Evolutionary conservation across 1,284 basidiomycete genomes (phyloP), one percentile per base, ranked within the genome.

Genomic region (Pseudozyma pruni): DNA sequence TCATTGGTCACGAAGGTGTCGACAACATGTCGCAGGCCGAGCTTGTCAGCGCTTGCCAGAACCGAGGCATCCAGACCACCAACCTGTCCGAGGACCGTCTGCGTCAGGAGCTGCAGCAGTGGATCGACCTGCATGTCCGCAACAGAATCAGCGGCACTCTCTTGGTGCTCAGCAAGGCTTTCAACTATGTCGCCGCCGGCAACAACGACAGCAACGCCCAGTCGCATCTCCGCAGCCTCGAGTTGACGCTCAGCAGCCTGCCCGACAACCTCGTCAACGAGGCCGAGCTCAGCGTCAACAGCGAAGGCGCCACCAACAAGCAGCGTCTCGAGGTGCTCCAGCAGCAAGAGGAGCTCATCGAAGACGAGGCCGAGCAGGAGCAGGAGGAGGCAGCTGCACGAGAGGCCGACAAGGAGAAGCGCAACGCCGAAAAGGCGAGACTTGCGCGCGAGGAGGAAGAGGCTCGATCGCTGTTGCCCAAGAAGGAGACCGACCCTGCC

Each of bases 311-410:
- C 14, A 93, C 90, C 76, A 97, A 97, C 87, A 96, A 97, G 86
- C 93, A 98, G 86, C 94, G 95, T 84, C 88, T 98, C 59, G 95
- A 97, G 75, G 95, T 99, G 8, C 86, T 99, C 82, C 91, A 96
- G 80, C 92, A 99, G 82, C 95, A 98, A 84, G 93, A 98, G 83
- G 95, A 98, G 83, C 91, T 99, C 62, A 99, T 99, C 81, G 94
- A 98, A 83, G 95, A 98, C 82, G 95, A 98, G 84, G 90, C 94
- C 70, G 95, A 97, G 83, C 95, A 98, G 84, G 96, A 98, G 77
- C 74, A 86, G 81, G 94, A 96, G 83, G 94, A 96, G 83, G 91
- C 93, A 79, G 91, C 91, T 77, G 91, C 94, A 34, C 89, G 93
- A 67, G 89, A 92, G 74, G 90, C 90, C 40, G 90, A 90, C 83